phyloP scores from a whole-genome alignment of 805 yeast genomes.

The Maudiozyma barnettii region DNA sequence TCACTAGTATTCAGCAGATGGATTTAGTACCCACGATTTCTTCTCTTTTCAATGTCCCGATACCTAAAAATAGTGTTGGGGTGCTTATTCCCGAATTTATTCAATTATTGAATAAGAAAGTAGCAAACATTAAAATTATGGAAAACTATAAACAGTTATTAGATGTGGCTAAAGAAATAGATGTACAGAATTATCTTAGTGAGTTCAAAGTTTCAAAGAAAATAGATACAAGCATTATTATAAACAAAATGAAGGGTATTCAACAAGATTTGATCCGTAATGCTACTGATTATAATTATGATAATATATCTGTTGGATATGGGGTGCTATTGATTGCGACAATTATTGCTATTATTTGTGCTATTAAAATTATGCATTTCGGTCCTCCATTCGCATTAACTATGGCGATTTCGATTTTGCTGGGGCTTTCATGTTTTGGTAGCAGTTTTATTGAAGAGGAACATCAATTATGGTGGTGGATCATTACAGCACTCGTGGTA shows the following conservation, averaged over 20 bases:
- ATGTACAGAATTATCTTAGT: not conserved
- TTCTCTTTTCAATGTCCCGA: slow-evolving; percentile 70
- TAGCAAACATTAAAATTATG: slow-evolving; percentile 25
- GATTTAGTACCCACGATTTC: slow-evolving; percentile 91
- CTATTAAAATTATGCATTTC: slow-evolving; percentile 1
- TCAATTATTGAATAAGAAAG: slow-evolving; percentile 35
- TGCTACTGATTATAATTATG: slow-evolving; percentile 65
- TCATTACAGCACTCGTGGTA: slow-evolving; percentile 30
- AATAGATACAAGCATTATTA: slow-evolving; percentile 14
- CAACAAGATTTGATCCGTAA: slow-evolving; percentile 46
- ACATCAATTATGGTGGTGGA: slow-evolving; percentile 94
- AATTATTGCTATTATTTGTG: not conserved
- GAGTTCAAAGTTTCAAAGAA: slow-evolving; percentile 2
- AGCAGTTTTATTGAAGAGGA: slow-evolving; percentile 93
- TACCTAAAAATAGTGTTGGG: slow-evolving; percentile 86
- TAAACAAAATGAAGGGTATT: slow-evolving; percentile 34
- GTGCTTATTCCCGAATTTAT: slow-evolving; percentile 52
- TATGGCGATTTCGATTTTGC: slow-evolving; percentile 27
- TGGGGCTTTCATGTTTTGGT: slow-evolving; percentile 60
- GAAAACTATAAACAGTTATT: slow-evolving; percentile 54
- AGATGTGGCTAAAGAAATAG: slow-evolving; percentile 16
- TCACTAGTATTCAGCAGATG: slow-evolving; percentile 62
- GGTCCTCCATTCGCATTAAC: slow-evolving; percentile 6
- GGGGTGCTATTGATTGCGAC: slow-evolving; percentile 14
- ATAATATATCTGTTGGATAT: slow-evolving; percentile 33